Base-by-base conservation (phyloP, 2,329 filamentous ascomycete species). In the Colletotrichum paranaense region DNA sequence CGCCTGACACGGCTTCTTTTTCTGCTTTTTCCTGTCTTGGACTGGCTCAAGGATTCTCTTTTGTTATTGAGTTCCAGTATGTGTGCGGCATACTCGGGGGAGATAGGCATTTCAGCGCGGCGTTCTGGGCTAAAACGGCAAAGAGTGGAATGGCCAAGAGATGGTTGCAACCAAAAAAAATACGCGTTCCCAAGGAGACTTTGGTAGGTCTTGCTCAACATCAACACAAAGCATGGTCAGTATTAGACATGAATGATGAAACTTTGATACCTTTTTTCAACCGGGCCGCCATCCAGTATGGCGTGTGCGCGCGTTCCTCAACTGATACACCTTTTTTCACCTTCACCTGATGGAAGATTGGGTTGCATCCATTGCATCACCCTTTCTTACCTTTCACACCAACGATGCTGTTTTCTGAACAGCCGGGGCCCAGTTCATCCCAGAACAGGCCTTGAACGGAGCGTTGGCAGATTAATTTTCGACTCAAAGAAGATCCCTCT, bases 371-470 rank as follows among this genome's bases (percentile, higher is more conserved):
- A 42, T 24, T 12, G 16, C 32, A 35, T 12, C 52, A 12, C 5
- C 60, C 11, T n/a, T 16, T 42, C 30, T 52, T 38, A 66, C 38
- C 6, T 68, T 30, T 12, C 4, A 35, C 32, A 38, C 74, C 75
- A 93, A 87, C 90, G 92, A 91, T 93, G 92, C 92, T 91, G 88
- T 90, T 91, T 87, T 84, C 88, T 89, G 89, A 92, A 88, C 88
- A 89, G 92, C 92, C 92, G 89, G 92, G 88, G 86, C 91, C 89
- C 85, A 84, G 87, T 89, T 91, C 86, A 88, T 81, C 88, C 86
- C 87, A 92, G 90, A 89, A 90, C 88, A 85, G 87, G 89, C 88
- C 87, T 92, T 92, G 92, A 94, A 94, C 92, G 93, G 92, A 94
- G 91, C 92, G 91, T 93, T 94, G 92, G 93, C 81, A 95, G 87